Evolutionary conservation across 345 rosid genomes (phyloP), one percentile per base, ranked within the genome.

Genomic region (Euphorbia tirucalli): DNA sequence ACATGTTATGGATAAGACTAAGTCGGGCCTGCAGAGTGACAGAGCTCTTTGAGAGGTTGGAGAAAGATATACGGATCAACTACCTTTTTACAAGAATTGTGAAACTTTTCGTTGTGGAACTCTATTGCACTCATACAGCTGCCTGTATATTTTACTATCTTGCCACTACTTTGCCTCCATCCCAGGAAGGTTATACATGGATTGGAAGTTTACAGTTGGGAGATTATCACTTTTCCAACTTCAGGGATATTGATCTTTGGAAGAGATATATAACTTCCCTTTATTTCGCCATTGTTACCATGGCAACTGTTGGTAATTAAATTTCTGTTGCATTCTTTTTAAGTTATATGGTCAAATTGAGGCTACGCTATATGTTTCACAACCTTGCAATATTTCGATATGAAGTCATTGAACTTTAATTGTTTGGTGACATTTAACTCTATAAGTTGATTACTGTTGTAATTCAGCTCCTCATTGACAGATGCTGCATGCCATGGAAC

Each of bases 91-190:
- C 88, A 0, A 78, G 98, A 75, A 93, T 91, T 59, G 79, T 87
- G 65, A 93, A 91, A 77, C 98, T 93, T 69, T 77, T 93, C n/a
- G 92, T 83, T 2, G 97, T 93, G 5, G 97, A 93, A 70, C 85
- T 87, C 44, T 89, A 93, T 60, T 89, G 98, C 81, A 93, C 98
- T 0, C 97, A 93, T 72, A 85, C 96, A 0, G 98, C 98, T 16
- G 97, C 97, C 25, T 93, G 96, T 77, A 89, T 93, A 70, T 91
- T 93, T 74, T 91, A 93, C 75, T 93, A 88, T 81, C 90, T 93
- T 44, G 98, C 98, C 8, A 89, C 98, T 7, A 93, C 97, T 11
- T 14, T 91, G 28, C 96, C 98, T 78, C 69, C 83, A 32, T 79
- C 91, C 14, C 54, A 85, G 65, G 98, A 93, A 85, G 93, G 93